A percentile compares a stretch with the other conserved stretches of the same genome.
Evolutionary conservation across 202 grass and related monocot genomes (phyloP).

Genomic region (Schoenoplectus tabernaemontani): DNA sequence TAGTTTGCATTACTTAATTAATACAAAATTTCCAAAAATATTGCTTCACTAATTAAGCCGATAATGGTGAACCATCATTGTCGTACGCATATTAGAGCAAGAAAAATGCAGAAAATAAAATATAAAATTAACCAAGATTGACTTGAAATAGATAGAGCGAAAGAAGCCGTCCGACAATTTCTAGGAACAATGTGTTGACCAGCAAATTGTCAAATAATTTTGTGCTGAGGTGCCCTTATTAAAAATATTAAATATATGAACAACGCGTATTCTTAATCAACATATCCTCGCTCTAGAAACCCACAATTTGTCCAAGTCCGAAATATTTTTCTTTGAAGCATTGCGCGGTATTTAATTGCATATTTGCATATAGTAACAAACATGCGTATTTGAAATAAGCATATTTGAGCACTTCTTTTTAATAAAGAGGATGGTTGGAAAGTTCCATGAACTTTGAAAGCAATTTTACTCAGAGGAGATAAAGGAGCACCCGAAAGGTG

Average conservation of each 20-base stretch:
- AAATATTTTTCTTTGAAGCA: no score
- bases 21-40: conserved; percentile 4
- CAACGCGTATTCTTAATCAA: no score
- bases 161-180: neutral
- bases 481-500: neutral
- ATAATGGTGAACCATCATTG: neutral
- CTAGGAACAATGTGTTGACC: no score
- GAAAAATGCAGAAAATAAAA: neutral
- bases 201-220: no score
- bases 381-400: neutral
- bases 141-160: neutral
- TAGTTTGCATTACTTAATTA: neutral
- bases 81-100: neutral
- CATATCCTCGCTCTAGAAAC: no score
- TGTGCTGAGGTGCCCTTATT: no score
- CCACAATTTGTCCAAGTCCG: no score
- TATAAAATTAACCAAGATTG: neutral
- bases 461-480: neutral
- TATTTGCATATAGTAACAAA: neutral
- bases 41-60: neutral
- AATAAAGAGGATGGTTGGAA: conserved; percentile 10
- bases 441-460: conserved; percentile 11
- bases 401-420: neutral
- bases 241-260: no score
- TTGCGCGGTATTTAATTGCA: no score